Evolutionary conservation across 2,329 filamentous ascomycete genomes (phyloP).

Genomic region (Ciborinia camelliae): DNA sequence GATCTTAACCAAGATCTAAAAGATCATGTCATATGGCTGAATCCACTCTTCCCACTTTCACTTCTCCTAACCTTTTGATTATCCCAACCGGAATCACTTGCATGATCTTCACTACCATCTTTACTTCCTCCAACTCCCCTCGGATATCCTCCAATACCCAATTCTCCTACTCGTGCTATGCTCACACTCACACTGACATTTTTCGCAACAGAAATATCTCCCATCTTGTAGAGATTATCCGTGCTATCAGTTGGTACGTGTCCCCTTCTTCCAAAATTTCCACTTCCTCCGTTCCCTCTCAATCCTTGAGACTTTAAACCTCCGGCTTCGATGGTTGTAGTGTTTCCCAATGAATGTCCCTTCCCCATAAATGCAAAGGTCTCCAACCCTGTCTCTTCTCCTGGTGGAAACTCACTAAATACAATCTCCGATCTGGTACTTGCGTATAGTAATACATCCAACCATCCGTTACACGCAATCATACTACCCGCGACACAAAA

Average conservation of each 20-base stretch:
- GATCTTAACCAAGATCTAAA: neutral
- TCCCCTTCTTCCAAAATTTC: neutral
- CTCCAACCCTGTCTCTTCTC: constrained; percentile 47
- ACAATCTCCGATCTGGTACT: constrained; percentile 52
- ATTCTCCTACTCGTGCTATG: constrained; percentile 2
- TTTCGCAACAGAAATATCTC: constrained; percentile 30
- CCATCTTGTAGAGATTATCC: constrained; percentile 30
- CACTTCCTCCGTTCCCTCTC: constrained; percentile 12
- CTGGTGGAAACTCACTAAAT: constrained; percentile 44
- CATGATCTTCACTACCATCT: constrained; percentile 8
- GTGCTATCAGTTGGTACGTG: constrained; percentile 21
- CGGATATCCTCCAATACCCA: neutral
- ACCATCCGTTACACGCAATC: constrained; percentile 54
- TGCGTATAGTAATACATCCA: constrained; percentile 54
- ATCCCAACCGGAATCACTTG: constrained; percentile 13
- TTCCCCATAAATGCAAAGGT: constrained; percentile 45
- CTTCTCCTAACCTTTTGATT: constrained; percentile 4
- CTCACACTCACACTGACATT: constrained; percentile 29
- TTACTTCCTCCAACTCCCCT: neutral
- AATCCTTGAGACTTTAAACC: constrained; percentile 14
- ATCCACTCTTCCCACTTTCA: constrained; percentile 14
- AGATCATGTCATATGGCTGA: constrained; percentile 7
- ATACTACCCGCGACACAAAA: constrained; percentile 58
- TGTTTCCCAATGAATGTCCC: constrained; percentile 22
- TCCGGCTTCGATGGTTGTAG: constrained; percentile 23